Conservation (phyloP, 768 basidiomycete genomes). For the Pisolithus tinctorius region DNA sequence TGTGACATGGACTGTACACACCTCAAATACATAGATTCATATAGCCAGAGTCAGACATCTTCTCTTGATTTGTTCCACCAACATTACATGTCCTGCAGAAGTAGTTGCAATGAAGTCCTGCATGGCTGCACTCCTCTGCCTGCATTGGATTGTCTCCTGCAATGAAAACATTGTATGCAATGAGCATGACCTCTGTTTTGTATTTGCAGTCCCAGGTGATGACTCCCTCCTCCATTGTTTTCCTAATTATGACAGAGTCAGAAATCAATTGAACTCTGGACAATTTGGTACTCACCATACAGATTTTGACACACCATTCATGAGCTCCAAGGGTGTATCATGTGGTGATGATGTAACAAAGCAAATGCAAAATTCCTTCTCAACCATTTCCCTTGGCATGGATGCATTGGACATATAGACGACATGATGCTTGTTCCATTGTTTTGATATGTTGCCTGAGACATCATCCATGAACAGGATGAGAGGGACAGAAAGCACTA, state of each 20-base stretch:
- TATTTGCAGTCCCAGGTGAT: conserved; percentile 23
- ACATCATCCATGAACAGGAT: conserved; percentile 30
- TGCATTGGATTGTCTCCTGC: conserved; percentile 34
- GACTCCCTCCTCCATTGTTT: conserved; percentile 7
- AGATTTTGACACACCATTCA: conserved; percentile 27
- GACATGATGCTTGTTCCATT: conserved; percentile 41
- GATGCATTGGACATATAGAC: conserved; percentile 31
- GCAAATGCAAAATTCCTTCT: conserved; percentile 6
- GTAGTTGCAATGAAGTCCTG: conserved; percentile 33
- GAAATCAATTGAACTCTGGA: background rate
- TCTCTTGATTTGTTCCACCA: conserved; percentile 29
- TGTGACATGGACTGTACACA: background rate
- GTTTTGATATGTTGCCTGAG: conserved; percentile 38
- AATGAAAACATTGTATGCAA: conserved; percentile 16
- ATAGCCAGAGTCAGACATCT: conserved; percentile 20
- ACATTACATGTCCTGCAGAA: conserved; percentile 35
- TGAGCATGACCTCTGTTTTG: conserved; percentile 12
- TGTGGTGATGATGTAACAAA: conserved; percentile 35
- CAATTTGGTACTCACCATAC: conserved; percentile 11
- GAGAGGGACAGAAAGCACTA: background rate
- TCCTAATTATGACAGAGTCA: conserved; percentile 6
- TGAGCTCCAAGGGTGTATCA: conserved; percentile 32
- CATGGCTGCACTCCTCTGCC: conserved; percentile 27
- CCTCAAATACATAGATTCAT: conserved; percentile 24
- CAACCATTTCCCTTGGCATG: conserved; percentile 20